Percentiles rank a stretch among this genome's conserved stretches.
These are phyloP conservation scores for Tephrocybe sp. DNA, from an alignment of 768 basidiomycete genomes.

Conservation along the genomic window DNA sequence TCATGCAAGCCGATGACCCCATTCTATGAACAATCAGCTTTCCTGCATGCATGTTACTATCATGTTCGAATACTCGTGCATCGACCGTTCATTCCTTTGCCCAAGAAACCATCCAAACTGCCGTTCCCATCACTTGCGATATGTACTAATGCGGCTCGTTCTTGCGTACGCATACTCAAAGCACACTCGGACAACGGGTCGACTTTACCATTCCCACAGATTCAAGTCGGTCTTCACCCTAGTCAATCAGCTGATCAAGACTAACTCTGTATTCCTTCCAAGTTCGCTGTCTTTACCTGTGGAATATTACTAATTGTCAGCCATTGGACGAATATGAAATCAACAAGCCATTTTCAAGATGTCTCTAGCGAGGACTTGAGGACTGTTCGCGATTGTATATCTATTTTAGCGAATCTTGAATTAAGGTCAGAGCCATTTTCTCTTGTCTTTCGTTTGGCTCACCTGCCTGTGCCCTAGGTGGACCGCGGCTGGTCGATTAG, in stretches of 20 bases:
- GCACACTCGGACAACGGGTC: conserved; percentile 31
- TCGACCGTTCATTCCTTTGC: conserved; percentile 72
- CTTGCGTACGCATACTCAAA: conserved; percentile 70
- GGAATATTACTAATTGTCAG: conserved; percentile 60
- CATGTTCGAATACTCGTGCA: conserved; percentile 72
- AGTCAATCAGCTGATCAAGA: neutral
- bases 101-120: conserved; percentile 39
- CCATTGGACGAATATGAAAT: conserved; percentile 57
- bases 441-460: no score
- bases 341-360: conserved; percentile 39
- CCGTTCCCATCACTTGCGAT: conserved; percentile 68
- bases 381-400: conserved; percentile 58
- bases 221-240: conserved; percentile 31
- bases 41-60: conserved; percentile 43
- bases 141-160: conserved; percentile 79
- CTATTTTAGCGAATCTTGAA: conserved; percentile 44
- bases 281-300: conserved; percentile 36
- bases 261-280: conserved; percentile 12
- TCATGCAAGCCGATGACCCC: conserved; percentile 31
- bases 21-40: conserved; percentile 57
- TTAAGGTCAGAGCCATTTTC: conserved; percentile 31
- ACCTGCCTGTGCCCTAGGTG: no score
- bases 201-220: conserved; percentile 29
- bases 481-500: conserved; percentile 39
- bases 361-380: conserved; percentile 44